Conservation (phyloP, 805 yeast genomes). For the Hermanozyma aechmeae region DNA sequence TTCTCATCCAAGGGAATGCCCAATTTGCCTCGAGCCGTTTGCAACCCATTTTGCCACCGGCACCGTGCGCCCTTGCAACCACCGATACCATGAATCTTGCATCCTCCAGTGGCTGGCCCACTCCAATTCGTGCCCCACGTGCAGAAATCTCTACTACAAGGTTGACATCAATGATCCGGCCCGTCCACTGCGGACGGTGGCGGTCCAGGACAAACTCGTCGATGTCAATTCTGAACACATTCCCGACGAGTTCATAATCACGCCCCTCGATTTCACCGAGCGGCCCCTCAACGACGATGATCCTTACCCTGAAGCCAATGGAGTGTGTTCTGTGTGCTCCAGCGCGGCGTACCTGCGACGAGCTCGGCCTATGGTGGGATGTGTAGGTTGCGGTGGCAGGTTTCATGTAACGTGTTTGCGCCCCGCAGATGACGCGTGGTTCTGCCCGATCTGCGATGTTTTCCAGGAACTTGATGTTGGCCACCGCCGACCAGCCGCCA, state of each 20-base stretch:
- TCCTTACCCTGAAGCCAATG: constrained; percentile 5
- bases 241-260: constrained; percentile 27
- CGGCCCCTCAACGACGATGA: constrained; percentile 1
- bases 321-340: constrained; percentile 25
- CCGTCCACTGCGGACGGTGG: constrained; percentile 5
- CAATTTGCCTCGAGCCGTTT: constrained; percentile 46
- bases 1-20: constrained; percentile 39
- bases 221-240: constrained; percentile 28
- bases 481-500: neutral
- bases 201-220: constrained; percentile 22
- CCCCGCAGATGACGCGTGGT: constrained; percentile 22
- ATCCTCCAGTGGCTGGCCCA: constrained; percentile 47
- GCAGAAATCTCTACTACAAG: constrained; percentile 38
- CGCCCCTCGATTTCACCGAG: constrained; percentile 3
- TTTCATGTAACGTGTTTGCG: constrained; percentile 33
- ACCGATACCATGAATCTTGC: constrained; percentile 49
- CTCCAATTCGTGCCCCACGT: constrained; percentile 54
- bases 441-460: constrained; percentile 43
- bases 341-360: constrained; percentile 21
- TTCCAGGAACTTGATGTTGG: constrained; percentile 20
- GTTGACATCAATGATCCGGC: constrained; percentile 17
- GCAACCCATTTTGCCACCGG: constrained; percentile 13
- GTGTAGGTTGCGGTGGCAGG: constrained; percentile 26
- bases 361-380: constrained; percentile 12
- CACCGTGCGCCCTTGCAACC: constrained; percentile 32